Evolutionary conservation across 2,329 filamentous ascomycete species (phyloP), one percentile per base, ranked within the genome.

Genomic region (Passalora sequoiae): DNA sequence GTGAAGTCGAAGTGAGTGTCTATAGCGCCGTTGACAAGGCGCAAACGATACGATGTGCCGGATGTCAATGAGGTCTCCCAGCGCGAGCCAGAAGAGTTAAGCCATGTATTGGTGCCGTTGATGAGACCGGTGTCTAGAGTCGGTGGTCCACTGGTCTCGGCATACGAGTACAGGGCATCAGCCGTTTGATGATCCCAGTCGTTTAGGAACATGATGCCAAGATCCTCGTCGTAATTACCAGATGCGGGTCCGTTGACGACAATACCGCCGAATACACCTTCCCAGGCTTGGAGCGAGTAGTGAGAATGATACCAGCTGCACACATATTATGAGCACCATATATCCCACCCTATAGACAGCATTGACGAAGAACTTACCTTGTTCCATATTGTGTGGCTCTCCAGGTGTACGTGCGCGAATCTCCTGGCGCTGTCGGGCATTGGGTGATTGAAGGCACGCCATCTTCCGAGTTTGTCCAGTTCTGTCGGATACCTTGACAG

Each of bases 401-500:
- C 56, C 61, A 67, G 15, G 49, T 64, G 50, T 72, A 72, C 3
- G 66, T 70, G 31, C 63, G 60, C 6, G 57, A 61, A 12, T 65
- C 56, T 17, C 76, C 77, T 0, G 82, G 81, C 4, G 80, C 68
- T 46, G 86, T 78, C 1, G 83, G 82, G 50, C 83, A 87, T 60
- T 86, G 80, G n/a, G 74, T 76, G 30, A 76, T 59, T 21, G 66
- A 66, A 35, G 65, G 65, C 33, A 68, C 70, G 31, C 72, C 72
- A 43, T 75, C 72, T 43, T 69, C 66, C 12, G 66, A 55, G 55
- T 80, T 80, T 1, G 73, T 78, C 54, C 70, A 74, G 49, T 62
- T 73, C 47, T 69, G 69, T 19, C 72, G 58, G 7, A 75, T 56
- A 22, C 73, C 40, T 42, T 13, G 9, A 39, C 6, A 6, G 8